Base-by-base conservation (phyloP, 2,329 filamentous ascomycete genomes). In the Dactylellina sp. region DNA sequence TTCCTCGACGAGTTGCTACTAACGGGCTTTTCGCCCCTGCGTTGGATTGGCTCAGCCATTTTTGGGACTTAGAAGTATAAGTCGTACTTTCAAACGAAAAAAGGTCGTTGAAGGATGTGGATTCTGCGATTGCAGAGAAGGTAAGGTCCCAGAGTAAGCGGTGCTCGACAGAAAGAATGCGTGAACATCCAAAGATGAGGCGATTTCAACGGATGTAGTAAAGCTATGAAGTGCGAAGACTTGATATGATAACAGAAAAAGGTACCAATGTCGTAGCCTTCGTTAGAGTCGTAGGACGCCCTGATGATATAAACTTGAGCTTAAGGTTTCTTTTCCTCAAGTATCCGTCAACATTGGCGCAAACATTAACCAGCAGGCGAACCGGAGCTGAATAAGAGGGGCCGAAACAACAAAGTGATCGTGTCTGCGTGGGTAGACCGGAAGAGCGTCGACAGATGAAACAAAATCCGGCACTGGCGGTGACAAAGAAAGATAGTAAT, bases 1-100 rank as follows among this genome's bases (percentile, higher is more conserved):
- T 72, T 72, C 12, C 52, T 60, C 14, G 52, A 22, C n/a, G 16
- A 28, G 32, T 18, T 57, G 42, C 25, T 47, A 9, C 28, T 46
- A 24, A 42, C 47, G 22, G 60, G 68, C 44, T 42, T 65, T 25
- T 72, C 68, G 25, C 68, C 68, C 46, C 68, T 64, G 24, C 68
- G 68, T 52, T 53, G 55, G 47, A 72, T 72, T 16, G 68, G 68
- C 53, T 72, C 68, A 37, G 60, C 60, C 68, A 72, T 72, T 35
- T 50, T 61, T 55, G 39, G 53, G 47, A 55, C 18, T 60, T 25
- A 24, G 56, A 39, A 64, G 53, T 60, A 28, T 59, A 60, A 25
- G 28, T 28, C 53, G 53, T 59, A 60, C 46, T 68, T 20, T 55
- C 25, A 9, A 32, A 20, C n/a, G 18, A 22, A 50, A 28, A n/a